Base-by-base conservation (phyloP, 2,329 filamentous ascomycete species). In the Paraphaeosphaeria sporulosa region DNA sequence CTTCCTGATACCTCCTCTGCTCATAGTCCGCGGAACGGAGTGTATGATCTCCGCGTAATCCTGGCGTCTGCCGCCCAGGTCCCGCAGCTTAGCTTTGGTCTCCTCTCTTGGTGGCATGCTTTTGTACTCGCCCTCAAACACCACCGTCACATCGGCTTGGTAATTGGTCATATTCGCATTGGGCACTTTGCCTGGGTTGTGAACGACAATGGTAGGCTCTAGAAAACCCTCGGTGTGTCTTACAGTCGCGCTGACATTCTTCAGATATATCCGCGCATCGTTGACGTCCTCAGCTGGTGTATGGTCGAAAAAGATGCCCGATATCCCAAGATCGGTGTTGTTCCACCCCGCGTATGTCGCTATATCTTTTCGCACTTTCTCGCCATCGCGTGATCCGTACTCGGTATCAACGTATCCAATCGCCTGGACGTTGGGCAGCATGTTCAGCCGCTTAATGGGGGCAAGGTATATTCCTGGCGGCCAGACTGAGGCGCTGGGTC, bases 231-330 rank as follows among this genome's bases (percentile, higher is more conserved):
- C 44, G 1, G 59, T 43, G 25, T 65, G 53, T 12, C 63, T 57
- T 34, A 75, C 65, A 21, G 68, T 64, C 10, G 59, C 64, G 40
- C 62, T 67, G n/a, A 71, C 61, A 30, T 68, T 72, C 19, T 60
- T 58, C 56, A 75, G 25, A 50, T 73, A 74, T n/a, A 47, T 56
- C 3, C 53, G 23, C 19, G 60, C 53, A 7, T 60, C 32, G 10
- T 57, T 54, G 8, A 62, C 51, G 21, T 67, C 60, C 13, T 60
- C 50, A 25, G 55, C 58, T 0, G 83, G 83, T 34, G 81, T 80
- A 64, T 83, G 81, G 63, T 85, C 82, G 58, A 85, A 82, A 69
- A 83, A 85, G 59, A 85, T 82, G 56, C 83, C 83, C 43, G 78
- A 73, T 57, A 85, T 70, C 0, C 51, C 58, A 7, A 73, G 50